phyloP scores from a whole-genome alignment of 805 yeast species.

The Candida jianshihensis region DNA sequence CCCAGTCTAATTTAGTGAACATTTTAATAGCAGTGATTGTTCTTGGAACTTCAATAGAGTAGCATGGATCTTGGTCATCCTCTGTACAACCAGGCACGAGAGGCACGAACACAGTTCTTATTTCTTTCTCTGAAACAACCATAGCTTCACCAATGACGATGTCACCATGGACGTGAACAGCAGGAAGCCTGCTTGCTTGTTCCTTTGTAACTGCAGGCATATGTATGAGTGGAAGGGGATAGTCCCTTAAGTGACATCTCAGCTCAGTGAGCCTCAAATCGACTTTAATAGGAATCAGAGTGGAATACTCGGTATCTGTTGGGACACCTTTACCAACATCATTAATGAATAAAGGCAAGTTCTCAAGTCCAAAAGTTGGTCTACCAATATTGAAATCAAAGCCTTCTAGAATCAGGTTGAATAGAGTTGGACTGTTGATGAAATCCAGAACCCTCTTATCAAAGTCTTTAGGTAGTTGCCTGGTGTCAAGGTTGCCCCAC shows the following conservation, averaged over 20 bases:
- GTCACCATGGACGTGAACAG: conserved; percentile 49
- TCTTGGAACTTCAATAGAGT: conserved; percentile 60
- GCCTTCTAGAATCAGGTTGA: conserved; percentile 43
- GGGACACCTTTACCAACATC: conserved; percentile 84
- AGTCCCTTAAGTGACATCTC: conserved; percentile 71
- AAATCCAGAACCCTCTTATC: conserved; percentile 42
- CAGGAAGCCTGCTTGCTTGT: conserved; percentile 20
- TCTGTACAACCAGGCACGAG: conserved; percentile 41
- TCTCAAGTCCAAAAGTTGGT: conserved; percentile 44
- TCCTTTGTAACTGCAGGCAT: conserved; percentile 47
- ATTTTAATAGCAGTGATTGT: conserved; percentile 72
- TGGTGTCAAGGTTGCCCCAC: conserved; percentile 32
- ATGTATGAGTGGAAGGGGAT: conserved; percentile 75
- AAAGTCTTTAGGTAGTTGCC: conserved; percentile 30
- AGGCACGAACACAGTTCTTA: conserved; percentile 58
- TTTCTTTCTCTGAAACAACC: conserved; percentile 39
- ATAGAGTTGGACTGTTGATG: conserved; percentile 43
- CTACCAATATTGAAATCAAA: conserved; percentile 40
- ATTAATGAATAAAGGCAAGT: conserved; percentile 55
- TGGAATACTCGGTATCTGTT: conserved; percentile 54
- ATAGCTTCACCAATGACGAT: conserved; percentile 64
- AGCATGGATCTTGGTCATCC: conserved; percentile 34
- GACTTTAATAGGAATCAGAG: conserved; percentile 57
- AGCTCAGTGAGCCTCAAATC: conserved; percentile 53
- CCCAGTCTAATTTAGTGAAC: conserved; percentile 52